These are phyloP conservation scores for Rhododendron simsii DNA, from an alignment of 148 eudicot species.

Conservation along the genomic window DNA sequence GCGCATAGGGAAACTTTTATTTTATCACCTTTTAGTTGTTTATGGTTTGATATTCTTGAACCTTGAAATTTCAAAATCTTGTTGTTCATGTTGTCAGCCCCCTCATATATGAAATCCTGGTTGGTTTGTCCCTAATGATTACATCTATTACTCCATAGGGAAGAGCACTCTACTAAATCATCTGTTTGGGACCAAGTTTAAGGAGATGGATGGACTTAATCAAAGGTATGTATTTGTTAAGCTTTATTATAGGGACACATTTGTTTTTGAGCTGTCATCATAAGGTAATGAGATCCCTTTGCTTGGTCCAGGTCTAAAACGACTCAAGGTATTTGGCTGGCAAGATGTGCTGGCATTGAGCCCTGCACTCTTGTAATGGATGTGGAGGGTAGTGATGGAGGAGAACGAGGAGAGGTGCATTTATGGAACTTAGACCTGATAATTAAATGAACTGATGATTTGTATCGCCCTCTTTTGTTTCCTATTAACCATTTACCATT, in stretches of 20 bases:
- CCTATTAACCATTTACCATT: neutral
- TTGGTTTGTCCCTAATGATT: neutral
- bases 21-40: too few species aligned
- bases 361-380: constrained; percentile 97
- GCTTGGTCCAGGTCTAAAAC: too few species aligned
- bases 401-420: constrained; percentile 96
- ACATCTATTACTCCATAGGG: constrained; percentile 41
- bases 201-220: constrained; percentile 94
- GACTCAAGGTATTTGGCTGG: constrained; percentile 96
- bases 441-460: neutral
- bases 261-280: neutral
- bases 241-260: constrained; percentile 2
- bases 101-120: too few species aligned
- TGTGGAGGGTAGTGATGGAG: constrained; percentile 98
- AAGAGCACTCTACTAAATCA: constrained; percentile 87
- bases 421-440: neutral
- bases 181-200: constrained; percentile 75
- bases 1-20: too few species aligned
- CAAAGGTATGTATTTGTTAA: constrained; percentile 55
- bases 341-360: constrained; percentile 82
- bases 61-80: too few species aligned
- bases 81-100: too few species aligned
- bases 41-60: neutral
- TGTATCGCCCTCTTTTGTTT: neutral
- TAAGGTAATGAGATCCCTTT: too few species aligned